Evolutionary conservation across 768 basidiomycete species (phyloP), one percentile per base, ranked within the genome.

Genomic region (Daedaleopsis nitida): DNA sequence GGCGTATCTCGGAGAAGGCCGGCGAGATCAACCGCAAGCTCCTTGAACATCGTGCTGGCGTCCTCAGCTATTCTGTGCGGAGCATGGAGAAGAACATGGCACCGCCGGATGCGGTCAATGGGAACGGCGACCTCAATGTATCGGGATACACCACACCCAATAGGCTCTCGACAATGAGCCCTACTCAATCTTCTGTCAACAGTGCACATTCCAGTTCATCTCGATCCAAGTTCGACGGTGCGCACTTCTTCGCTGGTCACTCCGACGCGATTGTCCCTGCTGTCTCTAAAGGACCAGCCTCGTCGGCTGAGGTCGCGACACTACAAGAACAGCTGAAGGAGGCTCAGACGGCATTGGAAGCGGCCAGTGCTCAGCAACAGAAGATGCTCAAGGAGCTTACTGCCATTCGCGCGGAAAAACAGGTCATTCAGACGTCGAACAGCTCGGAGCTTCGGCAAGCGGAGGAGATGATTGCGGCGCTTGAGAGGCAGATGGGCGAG

Each of bases 201-300:
- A 81, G 79, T 48, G 63, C 73, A 14, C 73, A 77, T 2, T 76
- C 80, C 1, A 73, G 80, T 13, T 75, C 83, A 6, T 75, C 80
- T n/a, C 79, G 77, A 44, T 66, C 76, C 10, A 85, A 84, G 42
- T 95, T 95, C 70, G 91, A 92, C 56, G 91, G 91, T 13, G 85
- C 88, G 0, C 92, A 94, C 75, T 78, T 94, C 55, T 94, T 94
- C 65, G 91, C 94, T 0, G 92, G 93, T 0, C 89, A 94, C 65
- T 85, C 83, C 4, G 81, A 86, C 47, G 82, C 90, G 5, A 75
- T 89, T 17, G 76, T 89, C 0, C 90, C 89, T 0, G 75, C 71
- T 48, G 45, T 53, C 6, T 60, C 67, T 68, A 75, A 44, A 76
- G 76, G 34, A 73, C 79, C 44, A 3, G 75, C 82, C 0, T 77